Evolutionary conservation across 2,329 filamentous ascomycete species (phyloP).

Genomic region (Ophiocordyceps unilateralis): DNA sequence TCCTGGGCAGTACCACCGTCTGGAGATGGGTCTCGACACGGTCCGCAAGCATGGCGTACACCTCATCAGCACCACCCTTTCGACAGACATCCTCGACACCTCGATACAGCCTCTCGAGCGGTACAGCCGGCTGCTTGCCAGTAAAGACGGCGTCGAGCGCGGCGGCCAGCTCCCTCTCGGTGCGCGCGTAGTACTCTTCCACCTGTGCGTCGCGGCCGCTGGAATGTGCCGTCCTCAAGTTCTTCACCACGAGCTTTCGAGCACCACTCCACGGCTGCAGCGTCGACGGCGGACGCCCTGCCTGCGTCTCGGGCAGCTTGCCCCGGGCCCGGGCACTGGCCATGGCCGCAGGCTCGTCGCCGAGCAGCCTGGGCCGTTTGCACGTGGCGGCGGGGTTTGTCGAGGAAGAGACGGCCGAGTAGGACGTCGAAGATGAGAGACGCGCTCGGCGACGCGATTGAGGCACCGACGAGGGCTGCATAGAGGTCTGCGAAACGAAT

Average conservation of each 20-base stretch:
- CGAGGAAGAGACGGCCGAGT: conserved; percentile 6
- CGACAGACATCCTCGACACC: conserved; percentile 85
- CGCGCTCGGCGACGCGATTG: conserved; percentile 22
- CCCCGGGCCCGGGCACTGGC: conserved; percentile 19
- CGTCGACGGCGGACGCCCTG: conserved; percentile 18
- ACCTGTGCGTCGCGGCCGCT: conserved; percentile 41
- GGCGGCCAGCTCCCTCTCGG: conserved; percentile 55
- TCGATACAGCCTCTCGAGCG: conserved; percentile 79
- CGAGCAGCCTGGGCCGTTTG: conserved; percentile 15
- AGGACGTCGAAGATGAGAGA: conserved; percentile 15
- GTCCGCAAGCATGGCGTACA: conserved; percentile 49
- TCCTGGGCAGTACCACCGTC: conserved; percentile 34
- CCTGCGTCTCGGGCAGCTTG: conserved; percentile 21
- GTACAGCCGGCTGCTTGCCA: conserved; percentile 42
- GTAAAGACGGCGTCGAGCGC: conserved; percentile 61
- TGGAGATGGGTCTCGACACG: conserved; percentile 54
- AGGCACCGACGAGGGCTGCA: conserved; percentile 13
- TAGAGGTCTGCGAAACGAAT: too few relatives aligned
- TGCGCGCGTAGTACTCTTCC: conserved; percentile 61
- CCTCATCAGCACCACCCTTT: conserved; percentile 49
- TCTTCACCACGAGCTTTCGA: conserved; percentile 86
- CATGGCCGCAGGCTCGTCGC: conserved; percentile 12
- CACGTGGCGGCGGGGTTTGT: conserved; percentile 7
- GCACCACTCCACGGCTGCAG: conserved; percentile 63
- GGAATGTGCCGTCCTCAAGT: conserved; percentile 43